phyloP scores from a whole-genome alignment of 2,329 filamentous ascomycete genomes.

The Emmonsiellopsis sp. region DNA sequence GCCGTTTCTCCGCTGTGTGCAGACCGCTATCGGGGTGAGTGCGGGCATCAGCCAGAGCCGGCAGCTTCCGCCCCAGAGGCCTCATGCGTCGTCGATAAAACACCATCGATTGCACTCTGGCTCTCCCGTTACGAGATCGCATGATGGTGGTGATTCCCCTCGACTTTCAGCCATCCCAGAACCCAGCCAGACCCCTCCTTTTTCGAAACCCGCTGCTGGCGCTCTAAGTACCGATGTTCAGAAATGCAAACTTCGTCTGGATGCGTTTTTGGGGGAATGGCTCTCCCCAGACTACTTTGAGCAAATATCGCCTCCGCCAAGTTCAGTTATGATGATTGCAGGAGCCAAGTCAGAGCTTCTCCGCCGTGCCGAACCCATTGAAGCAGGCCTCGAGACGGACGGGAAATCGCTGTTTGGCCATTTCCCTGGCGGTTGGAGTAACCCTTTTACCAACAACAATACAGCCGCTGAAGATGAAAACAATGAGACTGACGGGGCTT shows the following conservation, averaged over 20 bases:
- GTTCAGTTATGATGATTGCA: constrained; percentile 77
- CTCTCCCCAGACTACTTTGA: constrained; percentile 89
- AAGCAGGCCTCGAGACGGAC: constrained; percentile 30
- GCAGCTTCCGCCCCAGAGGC: neutral
- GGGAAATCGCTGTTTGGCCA: constrained; percentile 33
- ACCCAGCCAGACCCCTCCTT: constrained; percentile 16
- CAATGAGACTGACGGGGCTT: constrained; percentile 16
- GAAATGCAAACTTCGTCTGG: constrained; percentile 56
- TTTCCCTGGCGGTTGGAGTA: constrained; percentile 50
- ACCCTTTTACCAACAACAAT: constrained; percentile 21
- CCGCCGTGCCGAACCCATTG: constrained; percentile 59
- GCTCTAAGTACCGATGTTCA: neutral
- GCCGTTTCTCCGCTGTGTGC: constrained; percentile 86
- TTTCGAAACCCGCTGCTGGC: neutral
- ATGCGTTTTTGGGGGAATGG: constrained; percentile 95
- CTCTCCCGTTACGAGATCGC: constrained; percentile 9
- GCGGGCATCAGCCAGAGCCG: constrained; percentile 59
- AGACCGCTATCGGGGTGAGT: constrained; percentile 81
- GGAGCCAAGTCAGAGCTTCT: constrained; percentile 81
- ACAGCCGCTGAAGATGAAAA: constrained; percentile 15
- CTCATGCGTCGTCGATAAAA: neutral
- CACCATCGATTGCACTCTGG: constrained; percentile 22
- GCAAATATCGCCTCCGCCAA: constrained; percentile 78
- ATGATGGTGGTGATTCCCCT: constrained; percentile 18
- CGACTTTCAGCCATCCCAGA: constrained; percentile 25